These are phyloP conservation scores for Penicillium chermesinum DNA, from an alignment of 495 filamentous ascomycete genomes.

Conservation along the genomic window DNA sequence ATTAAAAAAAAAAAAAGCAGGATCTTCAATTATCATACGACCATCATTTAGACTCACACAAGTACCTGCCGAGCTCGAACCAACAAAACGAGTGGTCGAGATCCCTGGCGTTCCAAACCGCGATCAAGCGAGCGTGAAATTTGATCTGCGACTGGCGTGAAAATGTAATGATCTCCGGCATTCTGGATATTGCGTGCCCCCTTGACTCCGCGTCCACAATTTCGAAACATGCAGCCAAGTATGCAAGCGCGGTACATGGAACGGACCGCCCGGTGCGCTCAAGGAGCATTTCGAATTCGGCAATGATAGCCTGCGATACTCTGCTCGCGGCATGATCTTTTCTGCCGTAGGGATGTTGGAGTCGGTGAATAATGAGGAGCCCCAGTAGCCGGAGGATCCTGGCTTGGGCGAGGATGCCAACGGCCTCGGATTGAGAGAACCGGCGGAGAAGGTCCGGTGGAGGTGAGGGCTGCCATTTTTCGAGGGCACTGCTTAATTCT, in stretches of 20 bases:
- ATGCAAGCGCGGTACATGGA: slow-evolving; percentile 14
- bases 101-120: slow-evolving; percentile 13
- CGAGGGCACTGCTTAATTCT: background rate
- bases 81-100: slow-evolving; percentile 8
- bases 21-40: background rate
- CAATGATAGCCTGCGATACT: slow-evolving; percentile 6
- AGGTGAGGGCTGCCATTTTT: slow-evolving; percentile 8
- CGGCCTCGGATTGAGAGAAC: slow-evolving; percentile 9
- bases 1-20: no score
- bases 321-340: slow-evolving; percentile 3
- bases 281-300: slow-evolving; percentile 13
- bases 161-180: slow-evolving; percentile 7
- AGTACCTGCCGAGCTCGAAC: slow-evolving; percentile 10
- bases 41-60: background rate
- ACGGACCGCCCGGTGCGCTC: slow-evolving; percentile 5
- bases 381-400: slow-evolving; percentile 11
- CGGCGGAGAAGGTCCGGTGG: slow-evolving; percentile 7
- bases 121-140: background rate
- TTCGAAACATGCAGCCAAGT: slow-evolving; percentile 17
- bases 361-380: slow-evolving; percentile 14
- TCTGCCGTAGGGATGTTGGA: slow-evolving; percentile 10
- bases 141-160: slow-evolving; percentile 11
- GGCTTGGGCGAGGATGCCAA: slow-evolving; percentile 11
- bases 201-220: slow-evolving; percentile 1
- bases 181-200: background rate